Base-by-base conservation (phyloP, 352 stramenopile species). In the Pythium utonaiense region DNA sequence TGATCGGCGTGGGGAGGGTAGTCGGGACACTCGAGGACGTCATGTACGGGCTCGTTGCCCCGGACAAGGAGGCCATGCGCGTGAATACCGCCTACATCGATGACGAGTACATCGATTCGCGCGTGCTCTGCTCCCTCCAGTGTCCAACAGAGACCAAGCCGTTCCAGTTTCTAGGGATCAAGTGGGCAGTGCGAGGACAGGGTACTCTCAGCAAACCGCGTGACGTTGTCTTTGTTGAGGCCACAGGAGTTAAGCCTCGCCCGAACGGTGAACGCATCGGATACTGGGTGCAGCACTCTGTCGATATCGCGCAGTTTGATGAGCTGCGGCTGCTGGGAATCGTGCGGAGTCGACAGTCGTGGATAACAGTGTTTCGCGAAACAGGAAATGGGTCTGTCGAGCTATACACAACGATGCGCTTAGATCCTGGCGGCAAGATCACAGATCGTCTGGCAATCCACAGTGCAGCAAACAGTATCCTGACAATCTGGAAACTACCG, bases 1-100 rank as follows among this genome's bases (percentile, higher is more conserved):
- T 68, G 6, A 48, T 62, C 13, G 54, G 44, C 5, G 61, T 68
- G 5, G 61, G 61, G 12, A 63, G 49, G 19, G 48, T 68, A 30
- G 54, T 56, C 0, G 77, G 77, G 1, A 74, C 68, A 52, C 25
- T 89, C 22, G 72, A 88, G 36, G 75, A 89, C 36, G 66, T 86
- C 53, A 86, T 89, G 77, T 75, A 82, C 52, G 75, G 79, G 8
- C 73, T 87, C 34, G 42, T 69, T 3, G 66, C 75, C 3, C 78
- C 83, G 24, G 74, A 83, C 67, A 49, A 73, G 31, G 64, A 76
- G 7, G 58, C 70, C 28, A 85, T 87, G 80, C 58, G 79, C 40
- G 64, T 88, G 22, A 79, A 83, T 55, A 72, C 71, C 6, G 58
- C 71, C 4, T 85, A 79, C 57, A 74, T 76, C 13, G 62, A 77